Evolutionary conservation across 1,284 basidiomycete genomes (phyloP), one percentile per base, ranked within the genome.

Genomic region (Cerioporus squamosus): DNA sequence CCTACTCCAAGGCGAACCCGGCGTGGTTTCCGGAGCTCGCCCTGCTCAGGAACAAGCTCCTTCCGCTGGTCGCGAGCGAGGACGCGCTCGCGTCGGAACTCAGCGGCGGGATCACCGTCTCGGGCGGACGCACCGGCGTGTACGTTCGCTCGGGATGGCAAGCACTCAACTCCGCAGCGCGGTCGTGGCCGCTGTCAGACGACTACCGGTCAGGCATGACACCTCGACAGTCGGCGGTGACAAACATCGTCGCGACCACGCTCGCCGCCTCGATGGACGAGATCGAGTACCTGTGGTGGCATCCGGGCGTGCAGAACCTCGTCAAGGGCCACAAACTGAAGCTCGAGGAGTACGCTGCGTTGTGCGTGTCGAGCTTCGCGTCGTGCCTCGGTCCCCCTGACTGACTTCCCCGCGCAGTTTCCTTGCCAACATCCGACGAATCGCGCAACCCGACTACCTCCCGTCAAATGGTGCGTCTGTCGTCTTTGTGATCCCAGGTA

Each of bases 271-370:
- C 74, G 7, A 74, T 79, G 63, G 74, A 79, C 42, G 81, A 86
- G 59, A 79, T 92, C 45, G 78, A 81, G 42, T 73, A 79, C 29
- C 76, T 93, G 2, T 93, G 90, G 91, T 71, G 74, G 57, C 88
- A 91, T 65, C 82, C 81, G n/a, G 79, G 80, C 2, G 86, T 91
- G 24, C 80, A 79, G 64, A 72, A 77, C 58, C 72, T 91, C 33
- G 43, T 91, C 39, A 74, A 80, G 43, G 72, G 78, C 26, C 80
- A 86, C 52, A 86, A 84, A 67, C 75, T 93, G 60, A 79, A 82
- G 57, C 75, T 93, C 6, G 88, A 92, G 56, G 90, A 93, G 67
- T 87, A 85, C n/a, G 88, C 87, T 1, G 75, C 84, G 23, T 91
- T 88, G 91, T 93, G 68, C 69, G 87, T 79, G 10, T 42, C 23